phyloP scores from a whole-genome alignment of 441 rosid species.

The Syzygium malaccense region DNA sequence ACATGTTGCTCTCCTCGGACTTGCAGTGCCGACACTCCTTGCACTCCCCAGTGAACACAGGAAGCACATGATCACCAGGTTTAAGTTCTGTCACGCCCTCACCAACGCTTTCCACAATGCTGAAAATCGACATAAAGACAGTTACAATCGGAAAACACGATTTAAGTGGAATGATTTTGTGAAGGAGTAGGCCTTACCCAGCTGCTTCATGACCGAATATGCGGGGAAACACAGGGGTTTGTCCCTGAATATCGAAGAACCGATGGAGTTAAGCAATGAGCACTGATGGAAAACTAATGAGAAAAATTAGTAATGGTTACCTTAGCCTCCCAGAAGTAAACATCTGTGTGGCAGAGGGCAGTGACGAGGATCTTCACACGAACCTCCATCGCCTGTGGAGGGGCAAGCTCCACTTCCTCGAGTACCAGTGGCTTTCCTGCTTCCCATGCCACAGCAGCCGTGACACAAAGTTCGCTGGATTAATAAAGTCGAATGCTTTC shows the following conservation, averaged over 20 bases:
- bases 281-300: not conserved
- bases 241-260: constrained; percentile 1
- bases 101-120: constrained; percentile 5
- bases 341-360: constrained; percentile 12
- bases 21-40: constrained; percentile 3
- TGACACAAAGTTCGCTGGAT: not conserved
- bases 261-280: not conserved
- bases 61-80: constrained; percentile 7
- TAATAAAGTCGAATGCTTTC: not conserved
- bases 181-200: not conserved
- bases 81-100: not conserved
- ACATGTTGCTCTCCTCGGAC: constrained; percentile 6
- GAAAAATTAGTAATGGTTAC: not conserved
- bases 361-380: constrained; percentile 2
- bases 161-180: no score
- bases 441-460: constrained; percentile 10
- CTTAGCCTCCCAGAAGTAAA: constrained; percentile 10
- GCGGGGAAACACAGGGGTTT: constrained; percentile 8
- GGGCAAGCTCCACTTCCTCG: constrained; percentile 9
- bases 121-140: not conserved
- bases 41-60: constrained; percentile 6
- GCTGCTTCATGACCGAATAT: constrained; percentile 10
- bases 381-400: constrained; percentile 8
- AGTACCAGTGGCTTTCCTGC: constrained; percentile 4
- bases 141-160: not conserved